Base-by-base conservation (phyloP, 108 stramenopile genomes). In the Fistulifera solaris region DNA sequence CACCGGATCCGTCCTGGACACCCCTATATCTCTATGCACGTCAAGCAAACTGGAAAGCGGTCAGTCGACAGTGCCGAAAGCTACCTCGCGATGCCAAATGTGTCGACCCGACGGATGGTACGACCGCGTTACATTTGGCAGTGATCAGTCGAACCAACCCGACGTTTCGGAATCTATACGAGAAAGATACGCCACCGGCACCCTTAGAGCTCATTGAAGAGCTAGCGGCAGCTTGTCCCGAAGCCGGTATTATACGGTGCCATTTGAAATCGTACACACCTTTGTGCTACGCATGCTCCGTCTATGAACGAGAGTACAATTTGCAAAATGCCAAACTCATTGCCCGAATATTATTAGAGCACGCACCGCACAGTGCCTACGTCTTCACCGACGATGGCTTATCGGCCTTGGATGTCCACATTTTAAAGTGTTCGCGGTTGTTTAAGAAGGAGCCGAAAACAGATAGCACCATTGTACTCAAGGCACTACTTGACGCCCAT, bases 41-140 rank as follows among this genome's bases (percentile, higher is more conserved):
- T 26, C 26, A 26, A 15, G 23, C 24, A 2, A 26, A 50, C 23
- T 50, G 49, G 49, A 15, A 19, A 50, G 49, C 49, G 2, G 49
- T 50, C 23, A 26, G 23, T 22, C 24, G 23, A 24, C 24, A 50
- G 23, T 22, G 23, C 21, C 18, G 23, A 26, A 2, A 22, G 24
- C 15, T 15, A 22, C 49, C 49, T 19, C 49, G 49, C 2, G 71
- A 66, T 41, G 53, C 58, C 28, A 22, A 42, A 22, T 56, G 52
- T 28, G 65, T 65, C 16, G 44, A 60, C 48, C 46, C 45, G 14
- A 70, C 52, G 38, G 71, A 72, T 48, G 71, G 71, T 10, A 72
- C 71, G 1, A 72, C 71, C 2, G 59, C 66, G 22, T 39, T 72
- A 13, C 71, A 72, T 55, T 35, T 72, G 56, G 65, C 65, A 13